Evolutionary conservation across 2,329 filamentous ascomycete genomes (phyloP), one percentile per base, ranked within the genome.

Genomic region (Colletotrichum cuscutae): DNA sequence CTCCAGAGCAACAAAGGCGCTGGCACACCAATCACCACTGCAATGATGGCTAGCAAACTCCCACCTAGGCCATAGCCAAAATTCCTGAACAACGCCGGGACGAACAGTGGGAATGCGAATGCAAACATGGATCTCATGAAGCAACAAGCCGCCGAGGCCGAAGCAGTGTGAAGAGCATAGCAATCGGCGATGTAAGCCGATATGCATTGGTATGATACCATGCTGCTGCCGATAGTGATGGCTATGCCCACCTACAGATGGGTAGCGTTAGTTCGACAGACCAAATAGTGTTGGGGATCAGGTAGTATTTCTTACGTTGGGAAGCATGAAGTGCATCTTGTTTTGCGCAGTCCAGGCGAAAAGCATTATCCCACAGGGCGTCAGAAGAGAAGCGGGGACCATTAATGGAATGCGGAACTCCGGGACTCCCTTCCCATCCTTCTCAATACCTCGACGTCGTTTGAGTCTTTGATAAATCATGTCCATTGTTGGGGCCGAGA

Each of bases 311-410:
- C 72, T 65, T 35, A 76, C 73, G 37, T 76, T 75, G 1, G 89
- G 88, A 9, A 89, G 82, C 49, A 90, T 86, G 84, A 87, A 90
- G 76, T 88, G 86, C 2, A 83, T 80, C 6, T 83, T 78, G 9
- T 77, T 79, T 62, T 84, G 76, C 0, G 83, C 84, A 0, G 81
- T 75, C 85, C 86, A 87, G 0, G 85, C 85, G 60, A 86, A 87
- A 1, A 83, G 19, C 1, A 87, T 73, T 0, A 86, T 75, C 0
- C 84, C 84, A 0, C 80, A 57, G 0, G 80, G 79, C 0, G 75
- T 78, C 2, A 91, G 71, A 0, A 91, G 56, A 0, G 86, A 86
- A 0, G 87, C 88, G 0, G 87, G 81, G 12, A 89, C 77, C 60
- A 70, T 70, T 30, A 72, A 30, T 2, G 70, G 70, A 13, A 70